Conservation (phyloP, 352 stramenopile genomes). For the Globisporangium barbulae region DNA sequence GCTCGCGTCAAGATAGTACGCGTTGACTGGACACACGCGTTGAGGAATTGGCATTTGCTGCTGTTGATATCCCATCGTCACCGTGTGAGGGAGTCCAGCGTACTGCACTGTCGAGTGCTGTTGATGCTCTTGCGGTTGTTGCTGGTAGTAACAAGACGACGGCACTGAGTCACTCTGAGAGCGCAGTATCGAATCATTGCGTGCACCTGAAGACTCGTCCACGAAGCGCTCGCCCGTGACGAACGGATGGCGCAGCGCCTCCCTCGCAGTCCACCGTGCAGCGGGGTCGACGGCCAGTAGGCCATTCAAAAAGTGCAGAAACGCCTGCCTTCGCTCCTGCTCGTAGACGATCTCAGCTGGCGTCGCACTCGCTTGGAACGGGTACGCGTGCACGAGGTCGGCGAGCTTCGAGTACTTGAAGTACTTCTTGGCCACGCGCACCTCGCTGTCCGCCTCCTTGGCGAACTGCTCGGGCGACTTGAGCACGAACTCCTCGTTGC, state of each 20-base stretch:
- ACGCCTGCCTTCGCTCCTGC: conserved; percentile 25
- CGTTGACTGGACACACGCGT: conserved; percentile 14
- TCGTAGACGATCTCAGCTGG: conserved; percentile 13
- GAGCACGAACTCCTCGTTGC: conserved; percentile 25
- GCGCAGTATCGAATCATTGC: not conserved
- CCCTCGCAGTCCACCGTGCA: conserved; percentile 32
- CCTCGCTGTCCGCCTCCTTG: conserved; percentile 26
- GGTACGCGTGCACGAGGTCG: conserved; percentile 43
- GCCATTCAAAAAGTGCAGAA: conserved; percentile 36
- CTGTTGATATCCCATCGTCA: not conserved
- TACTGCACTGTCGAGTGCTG: not conserved
- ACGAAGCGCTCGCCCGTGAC: conserved; percentile 34
- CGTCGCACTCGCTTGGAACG: conserved; percentile 24
- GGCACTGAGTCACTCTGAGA: not conserved
- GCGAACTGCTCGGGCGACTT: conserved; percentile 39
- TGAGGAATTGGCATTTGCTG: conserved; percentile 3
- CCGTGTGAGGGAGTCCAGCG: not conserved
- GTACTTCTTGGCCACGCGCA: conserved; percentile 42
- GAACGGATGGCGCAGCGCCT: conserved; percentile 44
- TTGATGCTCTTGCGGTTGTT: not conserved
- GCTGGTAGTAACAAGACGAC: conserved; percentile 4
- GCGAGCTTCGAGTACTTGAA: conserved; percentile 48
- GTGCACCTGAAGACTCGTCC: not conserved
- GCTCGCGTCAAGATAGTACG: conserved; percentile 13
- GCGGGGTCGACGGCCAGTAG: conserved; percentile 31